phyloP scores from a whole-genome alignment of 2,329 filamentous ascomycete genomes.

The Penicillium sp. region DNA sequence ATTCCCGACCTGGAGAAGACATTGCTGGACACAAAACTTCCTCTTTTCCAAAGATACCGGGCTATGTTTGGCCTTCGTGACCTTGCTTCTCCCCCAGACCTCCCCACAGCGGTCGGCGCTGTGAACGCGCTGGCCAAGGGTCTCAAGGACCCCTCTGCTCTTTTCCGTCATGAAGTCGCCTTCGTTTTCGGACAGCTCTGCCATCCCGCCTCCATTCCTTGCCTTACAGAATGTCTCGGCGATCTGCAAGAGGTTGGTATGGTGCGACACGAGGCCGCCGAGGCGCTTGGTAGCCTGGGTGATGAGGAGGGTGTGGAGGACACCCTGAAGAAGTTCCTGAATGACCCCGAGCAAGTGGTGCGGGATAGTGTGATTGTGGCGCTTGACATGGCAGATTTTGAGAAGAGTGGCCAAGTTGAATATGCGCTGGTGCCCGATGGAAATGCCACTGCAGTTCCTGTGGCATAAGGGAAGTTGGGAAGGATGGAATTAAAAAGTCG shows the following conservation, averaged over 20 bases:
- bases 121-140: slow-evolving; percentile 82
- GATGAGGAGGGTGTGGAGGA: slow-evolving; percentile 93
- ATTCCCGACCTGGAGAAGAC: slow-evolving; percentile 73
- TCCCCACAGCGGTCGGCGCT: slow-evolving; percentile 85
- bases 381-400: slow-evolving; percentile 96
- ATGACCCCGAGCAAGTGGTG: slow-evolving; percentile 91
- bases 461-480: slow-evolving; percentile 25
- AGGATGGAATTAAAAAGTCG: slow-evolving; percentile 18
- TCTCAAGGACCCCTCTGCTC: slow-evolving; percentile 78
- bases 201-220: slow-evolving; percentile 94
- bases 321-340: slow-evolving; percentile 74
- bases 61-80: slow-evolving; percentile 98
- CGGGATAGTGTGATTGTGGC: slow-evolving; percentile 93
- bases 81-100: slow-evolving; percentile 86
- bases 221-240: slow-evolving; percentile 74
- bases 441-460: slow-evolving; percentile 28
- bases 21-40: slow-evolving; percentile 73
- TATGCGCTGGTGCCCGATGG: slow-evolving; percentile 83
- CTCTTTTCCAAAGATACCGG: slow-evolving; percentile 89
- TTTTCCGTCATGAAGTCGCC: slow-evolving; percentile 96
- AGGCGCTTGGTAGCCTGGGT: slow-evolving; percentile 90
- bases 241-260: slow-evolving; percentile 84
- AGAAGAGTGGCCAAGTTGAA: slow-evolving; percentile 82
- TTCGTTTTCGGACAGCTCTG: slow-evolving; percentile 97
- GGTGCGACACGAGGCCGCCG: slow-evolving; percentile 96